phyloP scores from a whole-genome alignment of 805 yeast species.

The Metschnikowia matae region DNA sequence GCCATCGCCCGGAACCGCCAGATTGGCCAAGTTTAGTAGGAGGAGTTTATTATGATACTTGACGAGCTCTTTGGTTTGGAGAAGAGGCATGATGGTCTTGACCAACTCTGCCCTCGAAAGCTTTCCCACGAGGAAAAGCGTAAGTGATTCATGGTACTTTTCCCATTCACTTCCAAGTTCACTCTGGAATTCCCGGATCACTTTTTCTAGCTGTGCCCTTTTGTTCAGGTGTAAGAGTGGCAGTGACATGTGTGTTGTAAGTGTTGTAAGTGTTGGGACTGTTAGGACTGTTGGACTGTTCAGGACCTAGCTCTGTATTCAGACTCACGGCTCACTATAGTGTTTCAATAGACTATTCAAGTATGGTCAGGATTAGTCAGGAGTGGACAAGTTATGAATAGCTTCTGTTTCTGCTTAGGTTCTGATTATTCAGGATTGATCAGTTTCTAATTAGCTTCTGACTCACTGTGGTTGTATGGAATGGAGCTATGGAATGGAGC shows the following conservation, averaged over 20 bases:
- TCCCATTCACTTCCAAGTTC: slow-evolving; percentile 82
- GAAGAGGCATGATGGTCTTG: slow-evolving; percentile 51
- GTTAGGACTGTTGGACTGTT: too few relatives aligned
- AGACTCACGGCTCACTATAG: too few relatives aligned
- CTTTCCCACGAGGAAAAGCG: slow-evolving; percentile 73
- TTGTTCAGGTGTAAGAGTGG: slow-evolving; percentile 15
- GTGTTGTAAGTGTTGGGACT: not conserved
- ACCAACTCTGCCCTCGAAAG: slow-evolving; percentile 73
- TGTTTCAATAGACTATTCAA: too few relatives aligned
- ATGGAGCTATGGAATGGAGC: too few relatives aligned
- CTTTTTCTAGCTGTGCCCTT: slow-evolving; percentile 33
- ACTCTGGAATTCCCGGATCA: slow-evolving; percentile 71
- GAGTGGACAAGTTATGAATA: too few relatives aligned
- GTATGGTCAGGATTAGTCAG: too few relatives aligned
- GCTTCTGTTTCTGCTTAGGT: too few relatives aligned
- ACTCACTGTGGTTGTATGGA: too few relatives aligned
- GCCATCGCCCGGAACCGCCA: slow-evolving; percentile 46
- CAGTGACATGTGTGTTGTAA: not conserved
- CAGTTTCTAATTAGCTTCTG: too few relatives aligned
- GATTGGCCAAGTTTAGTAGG: slow-evolving; percentile 77
- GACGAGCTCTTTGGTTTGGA: slow-evolving; percentile 40
- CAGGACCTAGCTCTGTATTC: too few relatives aligned
- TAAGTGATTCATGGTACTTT: slow-evolving; percentile 72
- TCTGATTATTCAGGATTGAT: too few relatives aligned
- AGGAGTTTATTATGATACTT: slow-evolving; percentile 80